Evolutionary conservation across 805 yeast species (phyloP).

Genomic region (Myxozyma udenii): DNA sequence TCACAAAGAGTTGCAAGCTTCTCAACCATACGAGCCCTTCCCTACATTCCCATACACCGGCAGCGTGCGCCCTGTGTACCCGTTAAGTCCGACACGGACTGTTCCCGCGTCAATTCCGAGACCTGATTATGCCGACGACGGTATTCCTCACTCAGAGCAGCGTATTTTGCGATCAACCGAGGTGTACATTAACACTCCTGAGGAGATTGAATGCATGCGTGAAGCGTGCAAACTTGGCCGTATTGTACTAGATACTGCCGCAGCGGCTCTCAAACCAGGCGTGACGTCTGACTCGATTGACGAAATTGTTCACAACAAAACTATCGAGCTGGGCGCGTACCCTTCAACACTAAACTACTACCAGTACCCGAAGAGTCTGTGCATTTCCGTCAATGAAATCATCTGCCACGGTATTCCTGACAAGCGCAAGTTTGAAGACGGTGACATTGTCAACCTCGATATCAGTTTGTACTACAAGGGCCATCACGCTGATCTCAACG

Average conservation of each 20-base stretch:
- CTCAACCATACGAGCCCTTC: constrained; percentile 68
- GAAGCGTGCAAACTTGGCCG: constrained; percentile 74
- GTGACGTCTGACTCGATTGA: constrained; percentile 92
- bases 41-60: constrained; percentile 78
- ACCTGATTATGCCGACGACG: constrained; percentile 83
- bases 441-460: constrained; percentile 91
- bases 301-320: constrained; percentile 78
- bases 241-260: constrained; percentile 87
- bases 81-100: constrained; percentile 65
- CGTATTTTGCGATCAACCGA: constrained; percentile 63
- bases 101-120: constrained; percentile 67
- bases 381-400: constrained; percentile 92
- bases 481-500: constrained; percentile 90
- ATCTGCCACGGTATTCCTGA: constrained; percentile 98
- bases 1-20: constrained; percentile 21
- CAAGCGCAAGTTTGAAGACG: constrained; percentile 78
- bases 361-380: constrained; percentile 86
- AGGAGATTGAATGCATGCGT: constrained; percentile 70
- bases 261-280: constrained; percentile 79
- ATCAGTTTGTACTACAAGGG: constrained; percentile 83
- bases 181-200: constrained; percentile 61
- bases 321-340: constrained; percentile 82
- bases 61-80: constrained; percentile 70
- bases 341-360: constrained; percentile 95
- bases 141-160: constrained; percentile 77